Evolutionary conservation across 257 asterid genomes (phyloP).

Genomic region (Solanum medicagineum): DNA sequence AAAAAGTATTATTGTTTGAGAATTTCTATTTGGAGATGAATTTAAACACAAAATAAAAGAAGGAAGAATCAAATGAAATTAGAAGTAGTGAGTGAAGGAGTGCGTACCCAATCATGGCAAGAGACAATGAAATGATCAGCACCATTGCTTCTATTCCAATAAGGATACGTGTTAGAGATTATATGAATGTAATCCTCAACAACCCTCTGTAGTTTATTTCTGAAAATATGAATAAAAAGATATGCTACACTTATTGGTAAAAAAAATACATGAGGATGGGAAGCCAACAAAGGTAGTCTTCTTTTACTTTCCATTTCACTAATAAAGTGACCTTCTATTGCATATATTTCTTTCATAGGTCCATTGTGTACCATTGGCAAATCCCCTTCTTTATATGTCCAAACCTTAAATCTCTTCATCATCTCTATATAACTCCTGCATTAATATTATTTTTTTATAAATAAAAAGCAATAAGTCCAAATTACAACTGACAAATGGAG

Average conservation of each 20-base stretch:
- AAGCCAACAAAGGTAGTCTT: neutral
- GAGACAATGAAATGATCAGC: slow-evolving; percentile 18
- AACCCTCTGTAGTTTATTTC: neutral
- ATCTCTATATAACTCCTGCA: slow-evolving; percentile 12
- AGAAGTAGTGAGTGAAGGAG: neutral
- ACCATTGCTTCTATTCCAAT: slow-evolving; percentile 15
- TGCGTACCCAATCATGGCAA: slow-evolving; percentile 16
- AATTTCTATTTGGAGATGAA: no score
- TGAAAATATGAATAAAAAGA: neutral
- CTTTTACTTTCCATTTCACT: slow-evolving; percentile 3
- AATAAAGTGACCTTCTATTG: slow-evolving; percentile 14
- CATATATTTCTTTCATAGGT: slow-evolving; percentile 7
- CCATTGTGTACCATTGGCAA: slow-evolving; percentile 10
- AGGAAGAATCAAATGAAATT: no score
- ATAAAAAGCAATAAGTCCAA: no score
- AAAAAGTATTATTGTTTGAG: no score
- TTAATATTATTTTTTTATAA: no score
- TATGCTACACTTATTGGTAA: slow-evolving; percentile 8
- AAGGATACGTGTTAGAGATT: slow-evolving; percentile 7
- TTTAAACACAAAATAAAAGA: no score
- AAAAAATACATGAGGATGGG: slow-evolving; percentile 7
- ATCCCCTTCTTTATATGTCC: slow-evolving; percentile 17
- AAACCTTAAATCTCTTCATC: slow-evolving; percentile 10
- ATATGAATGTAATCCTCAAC: slow-evolving; percentile 6
- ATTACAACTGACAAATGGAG: no score